phyloP scores from a whole-genome alignment of 352 stramenopile genomes.

The Phytophthora hibernalis region DNA sequence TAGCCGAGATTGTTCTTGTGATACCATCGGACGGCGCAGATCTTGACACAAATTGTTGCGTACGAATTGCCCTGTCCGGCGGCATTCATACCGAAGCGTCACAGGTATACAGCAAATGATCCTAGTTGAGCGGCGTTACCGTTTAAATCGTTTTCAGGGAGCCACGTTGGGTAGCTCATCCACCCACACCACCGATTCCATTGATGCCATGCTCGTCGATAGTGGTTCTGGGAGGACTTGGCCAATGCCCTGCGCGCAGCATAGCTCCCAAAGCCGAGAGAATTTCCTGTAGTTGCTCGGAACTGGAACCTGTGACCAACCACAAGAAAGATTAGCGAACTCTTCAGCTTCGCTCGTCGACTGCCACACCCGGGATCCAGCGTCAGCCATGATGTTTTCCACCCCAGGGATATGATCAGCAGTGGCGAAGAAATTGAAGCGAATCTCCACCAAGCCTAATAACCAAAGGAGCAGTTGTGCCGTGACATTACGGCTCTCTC shows the following conservation, averaged over 20 bases:
- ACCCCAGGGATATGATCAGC: slow-evolving; percentile 12
- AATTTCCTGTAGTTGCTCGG: background rate
- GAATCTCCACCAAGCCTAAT: background rate
- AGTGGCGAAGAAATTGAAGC: slow-evolving; percentile 12
- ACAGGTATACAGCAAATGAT: slow-evolving; percentile 17
- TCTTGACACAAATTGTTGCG: slow-evolving; percentile 12
- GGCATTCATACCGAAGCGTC: slow-evolving; percentile 17
- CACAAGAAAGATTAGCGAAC: slow-evolving; percentile 13
- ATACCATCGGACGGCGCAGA: slow-evolving; percentile 19
- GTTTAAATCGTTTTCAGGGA: background rate
- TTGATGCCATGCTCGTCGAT: slow-evolving; percentile 3
- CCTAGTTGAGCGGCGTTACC: slow-evolving; percentile 10
- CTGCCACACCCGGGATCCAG: slow-evolving; percentile 7
- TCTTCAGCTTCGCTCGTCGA: background rate
- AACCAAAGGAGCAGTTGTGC: slow-evolving; percentile 11
- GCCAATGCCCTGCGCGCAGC: slow-evolving; percentile 6
- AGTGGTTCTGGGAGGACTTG: background rate
- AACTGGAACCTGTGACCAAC: slow-evolving; percentile 10
- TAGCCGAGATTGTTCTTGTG: slow-evolving; percentile 20
- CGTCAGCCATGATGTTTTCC: slow-evolving; percentile 9
- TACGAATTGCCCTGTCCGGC: slow-evolving; percentile 6
- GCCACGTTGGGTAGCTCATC: slow-evolving; percentile 1
- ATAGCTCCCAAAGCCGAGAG: slow-evolving; percentile 7
- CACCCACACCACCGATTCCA: slow-evolving; percentile 10
- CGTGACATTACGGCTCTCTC: background rate